Base-by-base conservation (phyloP, 148 eudicot genomes). In the Amaranthus palmeri region DNA sequence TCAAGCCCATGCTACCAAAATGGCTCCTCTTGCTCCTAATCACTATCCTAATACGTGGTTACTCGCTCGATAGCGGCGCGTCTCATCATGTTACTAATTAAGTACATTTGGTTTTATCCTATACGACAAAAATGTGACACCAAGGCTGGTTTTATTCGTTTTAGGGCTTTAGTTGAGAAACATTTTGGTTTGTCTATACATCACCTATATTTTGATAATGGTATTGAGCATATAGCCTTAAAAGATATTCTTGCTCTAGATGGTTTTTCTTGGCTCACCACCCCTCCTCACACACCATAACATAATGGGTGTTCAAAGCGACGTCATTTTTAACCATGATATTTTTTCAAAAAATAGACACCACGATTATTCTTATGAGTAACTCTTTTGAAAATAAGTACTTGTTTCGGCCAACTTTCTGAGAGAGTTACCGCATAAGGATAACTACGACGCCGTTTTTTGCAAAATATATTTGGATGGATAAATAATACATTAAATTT, bases 21-120 rank as follows among this genome's bases (percentile, higher is more conserved):
- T 12, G 50, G 58, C 6, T 61, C 46, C 8, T 65, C 54, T 18
- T 60, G 4, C 43, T 8, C 45, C 6, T 69, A 15, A 14, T 54
- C 17, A 18, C 58, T 10, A n/a, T 3, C 36, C 36, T 25, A 25
- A 25, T 25, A 25, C 2, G 2, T 25, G 36, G 36, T 25, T 25
- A 25, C 36, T 25, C 2, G 36, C 36, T 25, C 2, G 36, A 25
- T 2, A 25, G 36, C 36, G 40, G 65, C 5, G 10, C 48, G 42
- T 45, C 76, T 0, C 65, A 62, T 12, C 60, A 73, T 5, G 69
- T 57, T 5, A 63, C 69, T 4, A 15, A 51, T 41, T 41, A 63
- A 63, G 13, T 63, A 8, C 44, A 25, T 43, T 9, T 40, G 67
- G 48, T 15, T 44, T 36, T 62, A 62, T 42, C 66, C 66, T 2